Conservation (phyloP, 2,329 filamentous ascomycete genomes). For the Fusarium heterosporum region DNA sequence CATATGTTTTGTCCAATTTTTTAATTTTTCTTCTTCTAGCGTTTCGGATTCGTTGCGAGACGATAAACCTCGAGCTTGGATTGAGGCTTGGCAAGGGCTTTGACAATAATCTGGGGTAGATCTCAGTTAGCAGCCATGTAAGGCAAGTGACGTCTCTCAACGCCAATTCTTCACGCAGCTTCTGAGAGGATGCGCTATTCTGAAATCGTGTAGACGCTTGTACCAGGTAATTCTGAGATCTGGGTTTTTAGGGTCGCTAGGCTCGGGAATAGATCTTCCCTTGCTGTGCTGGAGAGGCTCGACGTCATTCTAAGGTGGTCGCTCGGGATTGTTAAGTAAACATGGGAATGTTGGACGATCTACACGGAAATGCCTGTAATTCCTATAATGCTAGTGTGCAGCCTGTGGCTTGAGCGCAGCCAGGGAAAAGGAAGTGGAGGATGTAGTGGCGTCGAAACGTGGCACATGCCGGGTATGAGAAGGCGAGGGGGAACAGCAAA, state of each 20-base stretch:
- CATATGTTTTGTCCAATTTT: too few species aligned
- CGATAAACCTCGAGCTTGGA: slow-evolving; percentile 22
- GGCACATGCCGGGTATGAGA: slow-evolving; percentile 4
- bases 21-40: background rate
- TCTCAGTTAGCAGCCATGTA: slow-evolving; percentile 15
- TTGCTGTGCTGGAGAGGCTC: background rate
- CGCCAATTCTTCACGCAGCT: slow-evolving; percentile 6
- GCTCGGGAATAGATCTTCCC: slow-evolving; percentile 13
- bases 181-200: slow-evolving; percentile 8
- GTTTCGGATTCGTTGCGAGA: slow-evolving; percentile 25
- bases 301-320: slow-evolving; percentile 27
- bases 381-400: slow-evolving; percentile 12
- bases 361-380: slow-evolving; percentile 23
- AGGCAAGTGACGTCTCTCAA: background rate
- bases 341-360: slow-evolving; percentile 35
- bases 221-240: slow-evolving; percentile 13
- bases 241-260: slow-evolving; percentile 18
- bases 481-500: background rate
- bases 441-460: slow-evolving; percentile 22
- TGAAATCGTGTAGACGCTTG: slow-evolving; percentile 31
- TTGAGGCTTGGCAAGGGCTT: slow-evolving; percentile 4
- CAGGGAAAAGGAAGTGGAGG: background rate
- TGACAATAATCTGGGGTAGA: slow-evolving; percentile 27
- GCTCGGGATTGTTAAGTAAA: slow-evolving; percentile 3
- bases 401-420: slow-evolving; percentile 25